Conservation (phyloP, 768 basidiomycete genomes). For the Russula virescens region DNA sequence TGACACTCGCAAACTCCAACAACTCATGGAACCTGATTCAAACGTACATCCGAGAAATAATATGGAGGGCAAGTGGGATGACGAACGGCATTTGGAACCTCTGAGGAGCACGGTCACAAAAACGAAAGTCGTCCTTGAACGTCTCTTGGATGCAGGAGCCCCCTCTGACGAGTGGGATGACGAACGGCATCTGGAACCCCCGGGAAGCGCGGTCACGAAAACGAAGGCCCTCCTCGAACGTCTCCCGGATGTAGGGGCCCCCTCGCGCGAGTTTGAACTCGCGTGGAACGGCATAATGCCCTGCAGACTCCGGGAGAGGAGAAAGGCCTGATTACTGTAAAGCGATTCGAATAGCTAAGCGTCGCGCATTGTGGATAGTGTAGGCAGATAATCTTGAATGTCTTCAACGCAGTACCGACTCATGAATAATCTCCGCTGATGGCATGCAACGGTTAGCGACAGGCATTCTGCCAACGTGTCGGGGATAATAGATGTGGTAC, state of each 20-base stretch:
- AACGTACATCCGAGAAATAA: background rate
- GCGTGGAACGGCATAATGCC: constrained; percentile 18
- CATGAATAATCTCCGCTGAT: no score
- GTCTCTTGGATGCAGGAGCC: background rate
- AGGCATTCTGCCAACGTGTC: no score
- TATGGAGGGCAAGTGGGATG: background rate
- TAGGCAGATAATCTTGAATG: no score
- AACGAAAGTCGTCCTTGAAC: constrained; percentile 2
- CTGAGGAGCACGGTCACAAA: constrained; percentile 1
- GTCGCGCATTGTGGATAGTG: no score
- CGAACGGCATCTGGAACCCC: background rate
- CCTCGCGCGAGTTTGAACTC: constrained; percentile 4
- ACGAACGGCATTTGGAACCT: background rate
- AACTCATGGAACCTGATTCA: background rate
- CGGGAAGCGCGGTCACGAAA: constrained; percentile 1
- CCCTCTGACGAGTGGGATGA: constrained; percentile 3
- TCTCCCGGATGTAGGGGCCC: constrained; percentile 6
- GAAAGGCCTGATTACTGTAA: background rate
- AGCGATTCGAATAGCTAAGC: background rate
- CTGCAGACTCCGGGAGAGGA: background rate
- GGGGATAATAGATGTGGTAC: no score
- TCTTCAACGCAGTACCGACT: background rate
- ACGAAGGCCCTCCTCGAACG: constrained; percentile 1
- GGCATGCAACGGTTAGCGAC: no score
- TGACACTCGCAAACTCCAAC: background rate